phyloP scores from a whole-genome alignment of 225 moss, liverwort and hornwort species.

The Sphagnum contortum region DNA sequence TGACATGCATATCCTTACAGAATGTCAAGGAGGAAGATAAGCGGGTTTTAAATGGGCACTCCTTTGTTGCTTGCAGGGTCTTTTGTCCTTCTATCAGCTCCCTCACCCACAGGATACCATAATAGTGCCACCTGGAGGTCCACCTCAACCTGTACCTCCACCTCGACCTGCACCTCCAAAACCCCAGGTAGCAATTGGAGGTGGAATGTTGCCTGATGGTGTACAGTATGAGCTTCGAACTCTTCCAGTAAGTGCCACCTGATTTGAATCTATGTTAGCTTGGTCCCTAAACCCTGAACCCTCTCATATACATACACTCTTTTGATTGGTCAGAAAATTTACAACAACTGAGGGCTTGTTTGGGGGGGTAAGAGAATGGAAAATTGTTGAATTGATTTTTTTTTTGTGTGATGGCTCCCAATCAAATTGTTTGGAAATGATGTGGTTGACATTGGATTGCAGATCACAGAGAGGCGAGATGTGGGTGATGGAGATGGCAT shows the following conservation, averaged over 20 bases:
- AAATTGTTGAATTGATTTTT: no score
- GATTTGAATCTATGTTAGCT: no score
- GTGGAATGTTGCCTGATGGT: slow-evolving; percentile 39
- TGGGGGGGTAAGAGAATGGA: no score
- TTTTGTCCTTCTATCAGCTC: slow-evolving; percentile 40
- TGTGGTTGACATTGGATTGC: neutral
- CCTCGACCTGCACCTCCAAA: neutral
- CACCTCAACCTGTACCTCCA: neutral
- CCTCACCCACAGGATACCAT: slow-evolving; percentile 10
- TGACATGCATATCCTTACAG: no score
- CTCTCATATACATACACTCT: no score
- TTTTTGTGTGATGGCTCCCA: no score
- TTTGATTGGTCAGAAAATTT: no score
- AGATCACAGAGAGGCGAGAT: slow-evolving; percentile 32
- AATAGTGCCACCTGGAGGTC: neutral
- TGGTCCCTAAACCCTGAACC: no score
- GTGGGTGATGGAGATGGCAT: slow-evolving; percentile 49
- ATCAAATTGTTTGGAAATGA: no score
- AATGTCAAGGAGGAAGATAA: no score
- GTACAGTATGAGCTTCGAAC: slow-evolving; percentile 45
- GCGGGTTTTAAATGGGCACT: no score
- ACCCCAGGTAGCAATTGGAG: slow-evolving; percentile 20
- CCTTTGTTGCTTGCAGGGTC: slow-evolving; percentile 20
- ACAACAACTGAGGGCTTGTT: no score
- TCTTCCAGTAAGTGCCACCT: slow-evolving; percentile 31